Evolutionary conservation across 2,329 filamentous ascomycete species (phyloP).

Genomic region (Fusarium sp.): DNA sequence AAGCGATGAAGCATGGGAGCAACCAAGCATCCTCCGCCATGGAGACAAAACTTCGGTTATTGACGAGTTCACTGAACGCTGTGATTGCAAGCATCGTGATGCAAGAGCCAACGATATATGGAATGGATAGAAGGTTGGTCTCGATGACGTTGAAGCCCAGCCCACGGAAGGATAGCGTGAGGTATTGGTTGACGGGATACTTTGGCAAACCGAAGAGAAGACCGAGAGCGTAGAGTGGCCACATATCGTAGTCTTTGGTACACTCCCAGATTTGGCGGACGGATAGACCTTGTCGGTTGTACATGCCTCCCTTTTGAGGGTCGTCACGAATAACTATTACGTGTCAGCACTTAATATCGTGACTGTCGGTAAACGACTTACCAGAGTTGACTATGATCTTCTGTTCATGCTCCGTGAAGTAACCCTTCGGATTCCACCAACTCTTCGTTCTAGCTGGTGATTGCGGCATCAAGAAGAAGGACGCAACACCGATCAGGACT

Average conservation of each 20-base stretch:
- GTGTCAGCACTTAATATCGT: neutral
- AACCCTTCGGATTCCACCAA: neutral
- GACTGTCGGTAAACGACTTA: accelerated
- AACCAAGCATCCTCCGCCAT: conserved; percentile 61
- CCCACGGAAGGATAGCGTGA: conserved; percentile 60
- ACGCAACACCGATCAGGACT: neutral
- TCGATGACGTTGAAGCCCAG: conserved; percentile 62
- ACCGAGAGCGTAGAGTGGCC: conserved; percentile 60
- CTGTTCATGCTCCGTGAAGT: neutral
- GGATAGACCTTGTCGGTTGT: conserved; percentile 60
- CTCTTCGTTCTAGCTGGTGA: neutral
- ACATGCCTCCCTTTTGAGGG: conserved; percentile 64
- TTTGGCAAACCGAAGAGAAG: conserved; percentile 58
- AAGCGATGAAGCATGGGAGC: conserved; percentile 61
- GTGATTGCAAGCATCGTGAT: conserved; percentile 50
- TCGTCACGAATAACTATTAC: conserved; percentile 60
- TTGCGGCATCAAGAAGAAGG: neutral
- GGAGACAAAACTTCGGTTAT: conserved; percentile 58
- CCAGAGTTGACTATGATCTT: conserved; percentile 63
- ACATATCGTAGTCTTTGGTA: conserved; percentile 62
- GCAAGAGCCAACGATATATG: conserved; percentile 57
- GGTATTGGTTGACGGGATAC: conserved; percentile 56
- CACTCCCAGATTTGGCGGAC: conserved; percentile 55
- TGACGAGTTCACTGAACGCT: conserved; percentile 59
- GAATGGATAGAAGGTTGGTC: conserved; percentile 63